Evolutionary conservation across 1,284 basidiomycete species (phyloP), one percentile per base, ranked within the genome.

Genomic region (Coniferiporia sulphurascens): DNA sequence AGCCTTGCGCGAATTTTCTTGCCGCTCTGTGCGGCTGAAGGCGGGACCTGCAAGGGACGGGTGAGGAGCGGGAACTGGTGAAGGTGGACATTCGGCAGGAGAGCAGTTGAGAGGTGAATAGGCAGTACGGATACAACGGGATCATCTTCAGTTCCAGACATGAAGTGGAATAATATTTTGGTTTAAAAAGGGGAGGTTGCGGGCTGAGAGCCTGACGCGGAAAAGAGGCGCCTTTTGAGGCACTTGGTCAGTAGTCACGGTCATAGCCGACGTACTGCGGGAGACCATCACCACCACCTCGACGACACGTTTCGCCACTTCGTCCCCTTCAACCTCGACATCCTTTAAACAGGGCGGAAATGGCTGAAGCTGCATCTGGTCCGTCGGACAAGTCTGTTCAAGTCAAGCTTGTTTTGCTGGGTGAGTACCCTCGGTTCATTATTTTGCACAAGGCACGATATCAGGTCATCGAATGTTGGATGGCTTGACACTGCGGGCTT

Each of bases 31-130:
- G 73, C 71, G 15, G 90, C 87, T 7, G 87, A 86, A 15, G 90
- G 89, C 4, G 90, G 89, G 3, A 79, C 79, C 72, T 87, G 85
- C 1, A 92, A 76, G 4, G 88, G 84, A 34, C 88, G 78, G 27
- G 79, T 84, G 4, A 91, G 74, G 7, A 92, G 78, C 9, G 90
- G 89, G 65, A 85, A 91, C 65, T 92, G 90, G 66, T 91, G 87
- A 4, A 92, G 71, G 41, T 90, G 87, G 35, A 92, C 68, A 67
- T 85, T 78, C 3, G 85, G 81, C 35, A 73, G 69, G 12, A 87
- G 78, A 13, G 74, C 71, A 69, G 85, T 82, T 32, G 87, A 86
- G 65, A 80, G 83, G 65, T 85, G 85, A 56, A 92, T 80, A 38
- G 89, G 89, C 50, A 92, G 76, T 48, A 83, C 74, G 65, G 76